Evolutionary conservation across 495 filamentous ascomycete species (phyloP).

Genomic region (Neurospora hispaniola): DNA sequence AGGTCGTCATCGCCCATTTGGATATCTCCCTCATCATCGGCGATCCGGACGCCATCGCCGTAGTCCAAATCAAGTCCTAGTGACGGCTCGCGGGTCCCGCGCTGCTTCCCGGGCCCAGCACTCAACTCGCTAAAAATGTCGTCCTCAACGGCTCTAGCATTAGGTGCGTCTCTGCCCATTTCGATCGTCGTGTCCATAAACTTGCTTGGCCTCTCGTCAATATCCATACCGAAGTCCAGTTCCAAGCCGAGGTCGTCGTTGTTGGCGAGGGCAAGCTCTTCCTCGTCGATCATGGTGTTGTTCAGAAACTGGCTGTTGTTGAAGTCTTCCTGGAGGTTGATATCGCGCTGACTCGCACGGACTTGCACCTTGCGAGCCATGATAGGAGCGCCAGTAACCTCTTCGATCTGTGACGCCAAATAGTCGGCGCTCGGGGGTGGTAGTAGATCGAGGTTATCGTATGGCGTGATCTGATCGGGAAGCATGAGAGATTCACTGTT

Average conservation of each 20-base stretch:
- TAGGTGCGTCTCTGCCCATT: constrained; percentile 70
- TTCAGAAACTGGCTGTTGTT: constrained; percentile 58
- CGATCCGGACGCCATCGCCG: constrained; percentile 42
- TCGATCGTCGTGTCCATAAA: constrained; percentile 59
- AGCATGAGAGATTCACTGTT: constrained; percentile 65
- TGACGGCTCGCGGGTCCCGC: constrained; percentile 28
- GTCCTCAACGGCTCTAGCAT: constrained; percentile 53
- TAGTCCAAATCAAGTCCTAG: constrained; percentile 38
- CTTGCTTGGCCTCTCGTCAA: constrained; percentile 35
- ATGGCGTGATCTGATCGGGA: constrained; percentile 80
- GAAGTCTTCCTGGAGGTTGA: constrained; percentile 49
- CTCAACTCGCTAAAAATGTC: constrained; percentile 62
- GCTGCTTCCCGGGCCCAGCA: constrained; percentile 36
- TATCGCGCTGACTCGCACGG: constrained; percentile 53
- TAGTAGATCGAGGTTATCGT: constrained; percentile 63
- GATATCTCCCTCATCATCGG: constrained; percentile 50
- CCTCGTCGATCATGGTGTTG: constrained; percentile 47
- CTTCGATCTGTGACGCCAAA: constrained; percentile 55
- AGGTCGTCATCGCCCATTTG: constrained; percentile 51
- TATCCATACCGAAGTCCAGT: constrained; percentile 48
- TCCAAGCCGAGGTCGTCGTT: constrained; percentile 47
- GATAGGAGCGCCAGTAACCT: constrained; percentile 37
- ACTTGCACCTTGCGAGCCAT: constrained; percentile 35
- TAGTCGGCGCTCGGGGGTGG: constrained; percentile 64
- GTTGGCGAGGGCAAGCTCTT: constrained; percentile 40